Conservation (phyloP, 176 grass and related monocot species). For the Elaeis guineensis region DNA sequence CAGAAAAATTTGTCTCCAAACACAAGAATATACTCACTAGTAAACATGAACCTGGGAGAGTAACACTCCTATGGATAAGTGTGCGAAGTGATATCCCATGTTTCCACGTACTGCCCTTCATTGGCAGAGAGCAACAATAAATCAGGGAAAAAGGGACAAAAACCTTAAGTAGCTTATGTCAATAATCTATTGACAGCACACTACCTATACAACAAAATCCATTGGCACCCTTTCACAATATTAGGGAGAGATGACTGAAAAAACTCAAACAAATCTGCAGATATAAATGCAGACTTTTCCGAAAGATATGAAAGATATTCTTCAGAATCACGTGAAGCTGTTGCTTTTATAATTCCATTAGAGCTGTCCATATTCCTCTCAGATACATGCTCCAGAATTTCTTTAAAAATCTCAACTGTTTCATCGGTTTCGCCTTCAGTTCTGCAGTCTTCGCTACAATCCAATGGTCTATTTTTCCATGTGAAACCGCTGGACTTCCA, state of each 20-base stretch:
- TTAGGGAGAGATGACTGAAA: conserved; percentile 73
- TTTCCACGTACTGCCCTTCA: conserved; percentile 93
- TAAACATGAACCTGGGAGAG: conserved; percentile 59
- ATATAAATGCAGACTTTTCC: conserved; percentile 71
- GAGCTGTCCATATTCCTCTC: conserved; percentile 14
- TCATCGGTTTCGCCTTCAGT: conserved; percentile 43
- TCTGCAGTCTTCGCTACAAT: conserved; percentile 35
- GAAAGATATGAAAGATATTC: conserved; percentile 41
- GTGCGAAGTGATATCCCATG: conserved; percentile 87
- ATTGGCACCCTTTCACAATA: conserved; percentile 76
- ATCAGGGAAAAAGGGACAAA: conserved; percentile 4
- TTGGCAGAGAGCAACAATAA: conserved; percentile 41
- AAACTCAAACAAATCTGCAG: conserved; percentile 60
- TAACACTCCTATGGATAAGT: conserved; percentile 56
- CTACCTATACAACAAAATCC: conserved; percentile 91
- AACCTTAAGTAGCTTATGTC: background rate
- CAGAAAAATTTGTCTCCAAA: too few species aligned
- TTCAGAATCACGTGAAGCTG: conserved; percentile 16
- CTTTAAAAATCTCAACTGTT: conserved; percentile 23
- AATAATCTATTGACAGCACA: conserved; percentile 9
- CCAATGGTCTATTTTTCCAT: conserved; percentile 30
- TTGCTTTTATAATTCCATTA: conserved; percentile 32
- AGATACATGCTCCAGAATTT: conserved; percentile 14
- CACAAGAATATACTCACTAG: conserved; percentile 38
- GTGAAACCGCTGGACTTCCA: conserved; percentile 29